Conservation (phyloP, 2,329 filamentous ascomycete genomes). For the Trichophyton equinum region DNA sequence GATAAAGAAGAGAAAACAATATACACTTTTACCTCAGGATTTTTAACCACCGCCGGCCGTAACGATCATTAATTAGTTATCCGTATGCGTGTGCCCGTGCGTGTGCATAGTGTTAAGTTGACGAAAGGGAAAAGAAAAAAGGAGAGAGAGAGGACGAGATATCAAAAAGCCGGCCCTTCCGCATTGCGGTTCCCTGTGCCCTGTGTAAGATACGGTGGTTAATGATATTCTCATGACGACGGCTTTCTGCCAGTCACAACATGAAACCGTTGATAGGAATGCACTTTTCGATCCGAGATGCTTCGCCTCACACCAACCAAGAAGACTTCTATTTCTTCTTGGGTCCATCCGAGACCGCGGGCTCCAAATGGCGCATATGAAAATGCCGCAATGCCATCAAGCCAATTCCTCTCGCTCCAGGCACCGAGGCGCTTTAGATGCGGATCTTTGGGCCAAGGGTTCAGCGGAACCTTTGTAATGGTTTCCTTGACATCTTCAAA, state of each 20-base stretch:
- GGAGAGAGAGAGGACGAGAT: background rate
- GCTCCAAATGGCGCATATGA: conserved; percentile 31
- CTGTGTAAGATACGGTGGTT: conserved; percentile 1
- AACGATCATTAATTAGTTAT: background rate
- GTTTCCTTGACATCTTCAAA: conserved; percentile 16
- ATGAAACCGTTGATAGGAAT: conserved; percentile 31
- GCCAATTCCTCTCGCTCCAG: conserved; percentile 37
- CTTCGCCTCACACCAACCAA: conserved; percentile 33
- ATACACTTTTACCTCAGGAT: background rate
- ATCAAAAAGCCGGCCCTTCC: background rate
- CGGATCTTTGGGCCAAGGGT: conserved; percentile 22
- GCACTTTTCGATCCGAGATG: conserved; percentile 29
- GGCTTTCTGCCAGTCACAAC: conserved; percentile 25
- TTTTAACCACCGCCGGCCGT: background rate
- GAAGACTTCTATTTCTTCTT: conserved; percentile 36
- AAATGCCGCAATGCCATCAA: conserved; percentile 32
- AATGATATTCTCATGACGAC: background rate
- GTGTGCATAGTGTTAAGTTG: background rate
- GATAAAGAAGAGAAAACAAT: background rate
- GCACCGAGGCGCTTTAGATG: conserved; percentile 37
- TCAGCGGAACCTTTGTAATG: conserved; percentile 18
- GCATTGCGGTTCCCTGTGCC: background rate
- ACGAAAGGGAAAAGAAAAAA: background rate
- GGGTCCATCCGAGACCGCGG: conserved; percentile 31
- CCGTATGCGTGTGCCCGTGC: background rate